Base-by-base conservation (phyloP, 1,139 yeast species). In the Suhomyces guaymorum region DNA sequence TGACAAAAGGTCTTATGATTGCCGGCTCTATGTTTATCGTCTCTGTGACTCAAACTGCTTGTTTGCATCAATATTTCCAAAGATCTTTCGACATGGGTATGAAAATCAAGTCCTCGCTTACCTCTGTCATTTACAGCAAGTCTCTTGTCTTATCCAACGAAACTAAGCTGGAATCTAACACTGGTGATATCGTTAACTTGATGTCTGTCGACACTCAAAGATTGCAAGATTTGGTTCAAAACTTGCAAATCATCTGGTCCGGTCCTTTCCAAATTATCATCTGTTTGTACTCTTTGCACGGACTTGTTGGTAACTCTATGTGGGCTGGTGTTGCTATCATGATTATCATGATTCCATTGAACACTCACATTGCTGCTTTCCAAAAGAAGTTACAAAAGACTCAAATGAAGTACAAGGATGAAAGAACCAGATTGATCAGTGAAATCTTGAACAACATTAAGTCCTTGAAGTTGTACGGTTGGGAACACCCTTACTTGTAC, bases 201-300 rank as follows among this genome's bases (percentile, higher is more conserved):
- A 90, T 90, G 97, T 84, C 97, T 33, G 97, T 92, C 32, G 98
- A 92, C 63, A 86, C 94, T 6, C 97, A 90, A 65, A 77, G 97
- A 62, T 68, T 92, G 39, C 97, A 89, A 61, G 97, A 90, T 54
- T 70, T 90, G 42, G 80, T 87, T 26, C 95, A 89, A 56, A 83
- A 85, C 61, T 80, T 92, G 44, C 90, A 89, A 55, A 75, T 90
- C 41, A 71, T 88, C 34, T 90, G 97, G 96, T 89, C 97, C 1
- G 97, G 97, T 29, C 98, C 98, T 2, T 87, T 90, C 66, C 98
- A 92, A 65, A 82, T 92, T 49, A 49, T 75, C 27, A 65, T 92
- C 40, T 92, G 97, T 70, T 72, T 92, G 48, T 61, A 73, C 38
- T 84, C 95, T 4, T 69, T 92, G 38, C 78, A 92, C 58, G 75